phyloP scores from a whole-genome alignment of 352 stramenopile species.

The Globisporangium abappressorium region DNA sequence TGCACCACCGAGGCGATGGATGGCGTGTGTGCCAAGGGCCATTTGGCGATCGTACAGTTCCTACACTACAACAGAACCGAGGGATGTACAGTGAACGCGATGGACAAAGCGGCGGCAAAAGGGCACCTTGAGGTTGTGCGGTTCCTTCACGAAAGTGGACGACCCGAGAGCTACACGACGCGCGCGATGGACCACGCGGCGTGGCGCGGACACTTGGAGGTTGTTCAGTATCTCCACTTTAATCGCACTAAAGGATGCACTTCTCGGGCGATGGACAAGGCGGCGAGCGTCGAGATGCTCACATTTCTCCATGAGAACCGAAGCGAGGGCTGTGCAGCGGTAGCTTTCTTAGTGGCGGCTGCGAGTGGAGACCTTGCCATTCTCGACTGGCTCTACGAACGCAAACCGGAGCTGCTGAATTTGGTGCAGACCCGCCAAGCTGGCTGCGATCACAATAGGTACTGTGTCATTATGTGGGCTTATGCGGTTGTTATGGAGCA shows the following conservation, averaged over 20 bases:
- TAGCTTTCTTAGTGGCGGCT: background rate
- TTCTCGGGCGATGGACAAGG: background rate
- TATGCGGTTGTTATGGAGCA: background rate
- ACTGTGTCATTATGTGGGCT: background rate
- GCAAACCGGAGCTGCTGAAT: background rate
- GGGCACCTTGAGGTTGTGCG: background rate
- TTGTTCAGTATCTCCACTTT: background rate
- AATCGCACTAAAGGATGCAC: background rate
- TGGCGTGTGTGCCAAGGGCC: background rate
- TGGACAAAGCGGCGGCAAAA: background rate
- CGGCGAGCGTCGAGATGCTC: background rate
- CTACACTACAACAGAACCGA: background rate
- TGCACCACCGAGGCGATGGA: background rate
- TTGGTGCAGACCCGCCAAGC: background rate
- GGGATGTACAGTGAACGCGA: background rate
- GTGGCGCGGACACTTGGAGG: background rate
- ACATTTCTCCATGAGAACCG: background rate
- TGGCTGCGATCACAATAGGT: background rate
- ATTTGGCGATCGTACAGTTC: background rate
- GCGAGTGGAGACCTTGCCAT: background rate
- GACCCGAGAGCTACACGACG: background rate
- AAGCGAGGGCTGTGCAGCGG: background rate
- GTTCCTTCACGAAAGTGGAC: background rate
- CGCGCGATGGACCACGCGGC: background rate
- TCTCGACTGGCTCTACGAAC: background rate